Evolutionary conservation across 2,329 filamentous ascomycete genomes (phyloP).

Genomic region (Arthroderma sp.): DNA sequence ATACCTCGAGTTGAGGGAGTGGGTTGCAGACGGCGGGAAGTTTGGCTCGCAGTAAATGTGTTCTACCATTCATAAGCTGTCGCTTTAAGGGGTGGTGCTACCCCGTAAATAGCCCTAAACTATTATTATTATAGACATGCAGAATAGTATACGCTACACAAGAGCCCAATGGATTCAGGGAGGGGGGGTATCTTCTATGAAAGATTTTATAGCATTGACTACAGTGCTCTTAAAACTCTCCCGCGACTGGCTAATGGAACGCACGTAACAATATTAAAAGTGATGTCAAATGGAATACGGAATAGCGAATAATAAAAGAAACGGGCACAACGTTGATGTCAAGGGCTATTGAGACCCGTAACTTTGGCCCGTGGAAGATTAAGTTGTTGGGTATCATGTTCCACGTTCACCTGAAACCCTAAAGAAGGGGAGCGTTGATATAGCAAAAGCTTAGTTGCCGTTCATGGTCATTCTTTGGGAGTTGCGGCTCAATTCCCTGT

Average conservation of each 20-base stretch:
- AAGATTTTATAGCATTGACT: not conserved
- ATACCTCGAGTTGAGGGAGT: conserved; percentile 43
- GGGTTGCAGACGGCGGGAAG: conserved; percentile 35
- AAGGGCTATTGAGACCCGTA: not conserved
- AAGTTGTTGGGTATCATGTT: conserved; percentile 6
- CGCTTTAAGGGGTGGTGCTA: not conserved
- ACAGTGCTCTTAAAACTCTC: not conserved
- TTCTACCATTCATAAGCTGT: not conserved
- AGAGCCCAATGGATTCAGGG: not conserved
- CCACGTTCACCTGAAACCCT: conserved; percentile 1
- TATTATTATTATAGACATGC: not conserved
- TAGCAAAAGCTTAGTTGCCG: conserved; percentile 58
- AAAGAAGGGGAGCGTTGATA: not conserved
- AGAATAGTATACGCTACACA: not conserved
- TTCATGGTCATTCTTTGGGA: conserved; percentile 98
- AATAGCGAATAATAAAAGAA: not conserved
- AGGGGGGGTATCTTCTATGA: not conserved
- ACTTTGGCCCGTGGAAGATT: conserved; percentile 1
- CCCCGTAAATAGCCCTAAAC: not conserved
- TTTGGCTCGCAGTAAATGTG: conserved; percentile 18
- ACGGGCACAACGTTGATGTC: not conserved
- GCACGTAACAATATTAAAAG: conserved; percentile 3
- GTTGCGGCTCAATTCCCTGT: conserved; percentile 90
- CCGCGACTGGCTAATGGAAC: not conserved
- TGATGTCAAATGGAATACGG: conserved; percentile 1